These are phyloP conservation scores for Rickenella mellea DNA, from an alignment of 768 basidiomycete species.

Conservation along the genomic window DNA sequence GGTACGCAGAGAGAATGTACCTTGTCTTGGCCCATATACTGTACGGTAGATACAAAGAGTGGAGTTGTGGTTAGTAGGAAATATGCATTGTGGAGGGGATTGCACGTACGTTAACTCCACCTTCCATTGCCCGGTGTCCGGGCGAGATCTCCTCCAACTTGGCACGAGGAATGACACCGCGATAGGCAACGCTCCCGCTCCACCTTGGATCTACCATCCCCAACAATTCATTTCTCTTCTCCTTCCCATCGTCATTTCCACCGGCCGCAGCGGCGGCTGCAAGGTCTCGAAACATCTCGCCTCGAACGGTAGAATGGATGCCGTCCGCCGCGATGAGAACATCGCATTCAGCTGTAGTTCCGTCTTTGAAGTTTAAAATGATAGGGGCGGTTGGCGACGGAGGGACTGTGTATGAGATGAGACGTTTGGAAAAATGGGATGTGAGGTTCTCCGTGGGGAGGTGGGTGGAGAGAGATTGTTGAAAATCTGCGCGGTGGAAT, in stretches of 20 bases:
- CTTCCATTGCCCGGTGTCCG: constrained; percentile 25
- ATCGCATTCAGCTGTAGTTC: constrained; percentile 34
- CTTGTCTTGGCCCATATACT: not conserved
- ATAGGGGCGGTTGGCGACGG: not conserved
- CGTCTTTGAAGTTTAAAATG: constrained; percentile 33
- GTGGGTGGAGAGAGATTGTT: constrained; percentile 29
- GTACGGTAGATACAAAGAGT: no score
- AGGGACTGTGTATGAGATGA: constrained; percentile 13
- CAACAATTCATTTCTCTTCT: not conserved
- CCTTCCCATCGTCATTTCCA: constrained; percentile 14
- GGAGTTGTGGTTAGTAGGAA: not conserved
- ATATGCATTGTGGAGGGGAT: not conserved
- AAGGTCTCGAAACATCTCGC: constrained; percentile 24
- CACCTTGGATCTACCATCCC: constrained; percentile 39
- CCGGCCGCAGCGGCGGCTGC: constrained; percentile 10
- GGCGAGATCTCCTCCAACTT: constrained; percentile 31
- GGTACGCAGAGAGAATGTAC: not conserved
- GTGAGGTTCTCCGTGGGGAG: constrained; percentile 14
- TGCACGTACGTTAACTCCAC: constrained; percentile 4
- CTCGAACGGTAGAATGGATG: constrained; percentile 29
- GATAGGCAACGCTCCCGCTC: constrained; percentile 52
- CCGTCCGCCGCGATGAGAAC: constrained; percentile 43
- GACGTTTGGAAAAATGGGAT: constrained; percentile 22
- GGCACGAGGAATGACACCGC: constrained; percentile 47
- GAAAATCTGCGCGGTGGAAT: constrained; percentile 40